These are phyloP conservation scores for Suillus clintonianus DNA, from an alignment of 768 basidiomycete genomes.

Conservation along the genomic window DNA sequence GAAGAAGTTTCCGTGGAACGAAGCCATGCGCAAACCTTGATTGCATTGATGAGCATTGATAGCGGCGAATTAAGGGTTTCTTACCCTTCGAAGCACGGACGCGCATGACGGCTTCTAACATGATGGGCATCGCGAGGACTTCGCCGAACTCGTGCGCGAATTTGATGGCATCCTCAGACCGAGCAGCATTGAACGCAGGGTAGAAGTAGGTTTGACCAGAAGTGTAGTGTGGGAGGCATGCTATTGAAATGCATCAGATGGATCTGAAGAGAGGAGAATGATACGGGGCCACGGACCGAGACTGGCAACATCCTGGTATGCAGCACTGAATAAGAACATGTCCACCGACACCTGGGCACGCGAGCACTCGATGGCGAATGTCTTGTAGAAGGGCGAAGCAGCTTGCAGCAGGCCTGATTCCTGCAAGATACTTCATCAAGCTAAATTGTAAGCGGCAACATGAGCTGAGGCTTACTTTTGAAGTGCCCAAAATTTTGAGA, in stretches of 20 bases:
- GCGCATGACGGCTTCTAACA: constrained; percentile 96
- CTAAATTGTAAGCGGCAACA: background rate
- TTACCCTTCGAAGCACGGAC: constrained; percentile 94
- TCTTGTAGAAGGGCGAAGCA: constrained; percentile 96
- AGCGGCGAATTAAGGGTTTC: constrained; percentile 4
- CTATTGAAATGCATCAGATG: constrained; percentile 38
- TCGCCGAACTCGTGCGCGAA: constrained; percentile 97
- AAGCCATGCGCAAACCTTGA: constrained; percentile 87
- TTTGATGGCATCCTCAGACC: constrained; percentile 95
- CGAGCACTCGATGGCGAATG: constrained; percentile 97
- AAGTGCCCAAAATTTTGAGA: constrained; percentile 91
- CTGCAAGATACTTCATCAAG: constrained; percentile 36
- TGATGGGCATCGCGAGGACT: constrained; percentile 90
- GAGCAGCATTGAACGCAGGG: constrained; percentile 93
- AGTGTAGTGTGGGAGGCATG: constrained; percentile 94
- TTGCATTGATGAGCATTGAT: background rate
- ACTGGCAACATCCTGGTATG: constrained; percentile 94
- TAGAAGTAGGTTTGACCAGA: constrained; percentile 98
- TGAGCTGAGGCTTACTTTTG: constrained; percentile 59
- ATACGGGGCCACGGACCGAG: constrained; percentile 54
- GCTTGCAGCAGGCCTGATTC: constrained; percentile 92
- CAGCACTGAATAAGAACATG: constrained; percentile 96
- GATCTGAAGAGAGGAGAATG: constrained; percentile 1
- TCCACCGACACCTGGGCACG: constrained; percentile 96
- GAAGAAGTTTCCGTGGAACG: constrained; percentile 99